Base-by-base conservation (phyloP, 2,329 filamentous ascomycete species). In the Neonectria faginata region DNA sequence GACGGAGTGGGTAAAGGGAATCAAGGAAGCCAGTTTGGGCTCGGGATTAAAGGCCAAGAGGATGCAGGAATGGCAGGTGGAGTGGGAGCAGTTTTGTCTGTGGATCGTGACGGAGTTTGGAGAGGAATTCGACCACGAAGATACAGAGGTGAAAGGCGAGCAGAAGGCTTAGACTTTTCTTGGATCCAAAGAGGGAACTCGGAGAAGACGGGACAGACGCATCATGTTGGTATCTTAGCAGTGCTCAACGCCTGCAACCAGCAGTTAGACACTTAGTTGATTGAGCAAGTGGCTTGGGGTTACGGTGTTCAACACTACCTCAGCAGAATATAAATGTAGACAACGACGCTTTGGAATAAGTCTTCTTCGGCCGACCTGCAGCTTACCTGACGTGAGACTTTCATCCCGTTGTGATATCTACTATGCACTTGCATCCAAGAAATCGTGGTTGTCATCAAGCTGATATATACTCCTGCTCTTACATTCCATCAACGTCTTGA, bases 1-100 rank as follows among this genome's bases (percentile, higher is more conserved):
- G 11, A 86, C 88, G 8, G 88, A 90, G 50, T 97, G 94, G 93
- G 79, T 85, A 22, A 84, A 87, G 59, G 92, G 89, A 60, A 85
- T 97, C 68, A 90, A 88, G 63, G 88, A 91, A 67, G 94, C 93
- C 1, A 89, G 90, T 47, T 82, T 91, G 66, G 94, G 93, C 2
- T 82, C 83, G 52, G 89, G 92, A 0, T 71, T 91, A 57, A 91
- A 96, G 76, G 92, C 92, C 0, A 76, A 89, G 76, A 85, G 90
- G 67, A 79, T 98, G 78, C 88, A 89, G 76, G 86, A 94, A 77
- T 97, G 94, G 93, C 86, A 88, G 54, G 80, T 88, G 39, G 88
- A 92, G 70, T 98, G 94, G 89, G 95, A 98, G 82, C 86, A 88
- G 74, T 98, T 96, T 76, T 98, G 94, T 75, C 85, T 93, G 58